These are phyloP conservation scores for Diaporthe amygdali DNA, from an alignment of 2,329 filamentous ascomycete genomes.

Conservation along the genomic window DNA sequence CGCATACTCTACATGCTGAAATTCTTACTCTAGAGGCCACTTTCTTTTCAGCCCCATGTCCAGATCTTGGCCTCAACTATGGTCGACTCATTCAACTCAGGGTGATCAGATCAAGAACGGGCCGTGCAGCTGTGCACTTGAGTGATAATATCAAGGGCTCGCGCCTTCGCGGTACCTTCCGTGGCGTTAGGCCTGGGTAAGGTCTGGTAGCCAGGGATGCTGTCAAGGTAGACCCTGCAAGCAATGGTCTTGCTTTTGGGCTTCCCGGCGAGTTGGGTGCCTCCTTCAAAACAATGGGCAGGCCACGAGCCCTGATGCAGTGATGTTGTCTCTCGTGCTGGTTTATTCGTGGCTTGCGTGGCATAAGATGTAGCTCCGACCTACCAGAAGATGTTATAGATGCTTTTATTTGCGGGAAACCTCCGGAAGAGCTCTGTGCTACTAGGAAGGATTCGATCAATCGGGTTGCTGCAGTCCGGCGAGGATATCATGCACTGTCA, in stretches of 20 bases:
- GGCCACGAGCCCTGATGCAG: neutral
- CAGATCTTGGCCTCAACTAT: too few relatives aligned
- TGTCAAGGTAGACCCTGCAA: neutral
- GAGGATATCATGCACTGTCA: too few relatives aligned
- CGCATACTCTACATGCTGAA: too few relatives aligned
- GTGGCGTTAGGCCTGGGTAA: neutral
- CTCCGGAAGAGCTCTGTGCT: too few relatives aligned
- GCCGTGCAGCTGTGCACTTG: neutral
- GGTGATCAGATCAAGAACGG: neutral
- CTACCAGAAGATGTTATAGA: fast-evolving
- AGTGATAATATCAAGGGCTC: neutral
- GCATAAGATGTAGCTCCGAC: too few relatives aligned
- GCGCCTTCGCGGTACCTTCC: neutral
- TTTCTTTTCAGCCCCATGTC: too few relatives aligned
- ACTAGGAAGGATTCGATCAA: too few relatives aligned
- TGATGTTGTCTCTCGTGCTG: neutral
- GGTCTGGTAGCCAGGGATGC: neutral
- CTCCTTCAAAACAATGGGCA: neutral
- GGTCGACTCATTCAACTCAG: neutral
- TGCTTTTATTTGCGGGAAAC: too few relatives aligned
- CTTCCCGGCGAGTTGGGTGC: neutral
- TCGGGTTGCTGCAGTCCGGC: too few relatives aligned
- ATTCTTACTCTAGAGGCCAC: too few relatives aligned
- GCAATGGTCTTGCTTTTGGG: neutral
- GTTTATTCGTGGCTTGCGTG: too few relatives aligned